Evolutionary conservation across 2,329 filamentous ascomycete genomes (phyloP).

Genomic region (Trichophyton rubrum): DNA sequence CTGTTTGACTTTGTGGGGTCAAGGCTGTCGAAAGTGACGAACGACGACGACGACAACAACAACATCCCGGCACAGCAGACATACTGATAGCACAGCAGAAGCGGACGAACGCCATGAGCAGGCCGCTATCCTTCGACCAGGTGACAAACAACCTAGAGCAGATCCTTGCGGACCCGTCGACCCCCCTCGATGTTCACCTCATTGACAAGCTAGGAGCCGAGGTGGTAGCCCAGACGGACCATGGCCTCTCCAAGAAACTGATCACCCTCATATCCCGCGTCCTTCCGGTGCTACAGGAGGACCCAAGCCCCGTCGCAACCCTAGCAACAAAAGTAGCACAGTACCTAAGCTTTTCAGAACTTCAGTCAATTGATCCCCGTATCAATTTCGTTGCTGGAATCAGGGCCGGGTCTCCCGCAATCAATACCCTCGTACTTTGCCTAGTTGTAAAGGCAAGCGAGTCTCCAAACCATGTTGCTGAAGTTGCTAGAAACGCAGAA

Average conservation of each 20-base stretch:
- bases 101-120: constrained; percentile 18
- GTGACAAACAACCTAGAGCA: constrained; percentile 34
- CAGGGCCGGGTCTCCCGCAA: constrained; percentile 36
- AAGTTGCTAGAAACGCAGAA: constrained; percentile 44
- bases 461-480: constrained; percentile 42
- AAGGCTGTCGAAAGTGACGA: too few species aligned
- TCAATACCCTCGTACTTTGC: constrained; percentile 45
- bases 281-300: constrained; percentile 43
- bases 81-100: too few species aligned
- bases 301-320: constrained; percentile 43
- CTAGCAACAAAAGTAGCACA: constrained; percentile 40
- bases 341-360: constrained; percentile 39
- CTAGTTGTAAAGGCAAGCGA: constrained; percentile 45
- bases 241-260: constrained; percentile 26
- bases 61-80: too few species aligned
- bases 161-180: constrained; percentile 34
- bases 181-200: constrained; percentile 35
- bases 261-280: constrained; percentile 39
- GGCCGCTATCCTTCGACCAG: constrained; percentile 24
- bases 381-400: constrained; percentile 46
- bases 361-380: constrained; percentile 37
- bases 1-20: constrained; percentile 13
- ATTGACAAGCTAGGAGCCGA: constrained; percentile 41
- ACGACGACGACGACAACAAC: too few species aligned
- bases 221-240: constrained; percentile 26